Percentiles rank a stretch among this genome's conserved stretches.
These are phyloP conservation scores for Pyrus pyrifolia DNA, from an alignment of 306 rosid species.

Conservation along the genomic window DNA sequence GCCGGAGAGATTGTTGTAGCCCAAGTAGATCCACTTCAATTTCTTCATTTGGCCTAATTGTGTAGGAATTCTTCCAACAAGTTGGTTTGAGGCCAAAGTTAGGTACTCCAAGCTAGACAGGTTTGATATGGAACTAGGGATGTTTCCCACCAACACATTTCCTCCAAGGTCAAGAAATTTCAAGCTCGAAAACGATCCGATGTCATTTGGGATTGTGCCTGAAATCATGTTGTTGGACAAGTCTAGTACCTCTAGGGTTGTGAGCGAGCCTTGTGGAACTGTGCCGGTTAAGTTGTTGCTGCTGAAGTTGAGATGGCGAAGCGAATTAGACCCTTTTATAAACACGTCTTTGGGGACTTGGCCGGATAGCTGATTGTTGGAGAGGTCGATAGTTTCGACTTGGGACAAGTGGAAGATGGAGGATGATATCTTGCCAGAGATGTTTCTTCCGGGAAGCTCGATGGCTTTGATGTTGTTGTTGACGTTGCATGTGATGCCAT, in stretches of 20 bases:
- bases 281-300: slow-evolving; percentile 76
- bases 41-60: slow-evolving; percentile 43
- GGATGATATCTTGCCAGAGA: slow-evolving; percentile 46
- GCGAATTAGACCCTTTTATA: slow-evolving; percentile 20
- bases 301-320: slow-evolving; percentile 69
- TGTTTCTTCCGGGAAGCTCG: slow-evolving; percentile 50
- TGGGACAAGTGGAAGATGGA: slow-evolving; percentile 44
- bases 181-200: slow-evolving; percentile 47
- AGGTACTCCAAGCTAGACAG: slow-evolving; percentile 47
- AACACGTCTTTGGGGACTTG: slow-evolving; percentile 15
- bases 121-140: slow-evolving; percentile 59
- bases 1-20: slow-evolving; percentile 83
- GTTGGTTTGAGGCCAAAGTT: slow-evolving; percentile 79
- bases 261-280: slow-evolving; percentile 39
- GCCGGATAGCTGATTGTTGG: slow-evolving; percentile 60
- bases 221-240: slow-evolving; percentile 88
- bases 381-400: slow-evolving; percentile 53
- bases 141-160: slow-evolving; percentile 50
- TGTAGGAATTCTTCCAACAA: slow-evolving; percentile 55
- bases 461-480: slow-evolving; percentile 36
- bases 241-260: slow-evolving; percentile 49
- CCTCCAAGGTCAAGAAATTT: slow-evolving; percentile 82
- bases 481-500: slow-evolving; percentile 51
- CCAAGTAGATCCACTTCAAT: slow-evolving; percentile 75
- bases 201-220: slow-evolving; percentile 49